Percentiles rank a stretch among this genome's conserved stretches.
phyloP scores from a whole-genome alignment of 2,329 filamentous ascomycete genomes.

The Bimuria novae-zelandiae region DNA sequence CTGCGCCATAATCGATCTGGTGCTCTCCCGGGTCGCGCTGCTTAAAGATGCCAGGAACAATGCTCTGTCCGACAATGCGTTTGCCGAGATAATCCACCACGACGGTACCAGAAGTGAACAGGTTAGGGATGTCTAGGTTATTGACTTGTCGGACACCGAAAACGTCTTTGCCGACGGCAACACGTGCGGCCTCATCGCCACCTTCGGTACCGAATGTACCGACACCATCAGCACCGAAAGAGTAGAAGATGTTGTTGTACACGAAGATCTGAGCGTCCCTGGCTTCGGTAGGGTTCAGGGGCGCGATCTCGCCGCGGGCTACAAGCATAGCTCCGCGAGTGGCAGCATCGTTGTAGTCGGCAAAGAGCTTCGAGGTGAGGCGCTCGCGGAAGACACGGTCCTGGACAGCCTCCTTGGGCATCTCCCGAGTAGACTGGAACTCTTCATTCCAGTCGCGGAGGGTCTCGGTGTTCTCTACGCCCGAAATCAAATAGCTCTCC shows the following conservation, averaged over 20 bases:
- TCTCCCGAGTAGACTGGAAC: constrained; percentile 93
- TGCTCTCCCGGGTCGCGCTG: constrained; percentile 96
- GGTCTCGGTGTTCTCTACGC: constrained; percentile 91
- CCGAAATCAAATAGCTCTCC: constrained; percentile 87
- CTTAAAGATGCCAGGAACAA: constrained; percentile 98
- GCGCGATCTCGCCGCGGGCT: constrained; percentile 87
- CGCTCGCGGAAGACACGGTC: constrained; percentile 95
- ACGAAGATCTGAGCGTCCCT: constrained; percentile 97
- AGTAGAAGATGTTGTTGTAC: constrained; percentile 99
- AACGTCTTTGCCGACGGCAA: constrained; percentile 96
- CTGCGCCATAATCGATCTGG: constrained; percentile 97
- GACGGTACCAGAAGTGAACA: constrained; percentile 95
- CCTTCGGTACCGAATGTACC: constrained; percentile 96
- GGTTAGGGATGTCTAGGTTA: constrained; percentile 90
- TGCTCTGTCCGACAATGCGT: constrained; percentile 95
- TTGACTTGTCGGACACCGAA: constrained; percentile 93
- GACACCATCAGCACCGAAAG: constrained; percentile 95
- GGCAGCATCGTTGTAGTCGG: constrained; percentile 96
- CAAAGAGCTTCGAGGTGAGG: constrained; percentile 92
- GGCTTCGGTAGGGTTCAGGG: constrained; percentile 91
- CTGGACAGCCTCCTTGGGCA: constrained; percentile 91
- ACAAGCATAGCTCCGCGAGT: constrained; percentile 90
- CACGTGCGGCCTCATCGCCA: constrained; percentile 91
- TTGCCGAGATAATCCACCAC: constrained; percentile 97
- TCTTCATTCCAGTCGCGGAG: constrained; percentile 99